phyloP scores from a whole-genome alignment of 768 basidiomycete species.

The Zangia roseola region DNA sequence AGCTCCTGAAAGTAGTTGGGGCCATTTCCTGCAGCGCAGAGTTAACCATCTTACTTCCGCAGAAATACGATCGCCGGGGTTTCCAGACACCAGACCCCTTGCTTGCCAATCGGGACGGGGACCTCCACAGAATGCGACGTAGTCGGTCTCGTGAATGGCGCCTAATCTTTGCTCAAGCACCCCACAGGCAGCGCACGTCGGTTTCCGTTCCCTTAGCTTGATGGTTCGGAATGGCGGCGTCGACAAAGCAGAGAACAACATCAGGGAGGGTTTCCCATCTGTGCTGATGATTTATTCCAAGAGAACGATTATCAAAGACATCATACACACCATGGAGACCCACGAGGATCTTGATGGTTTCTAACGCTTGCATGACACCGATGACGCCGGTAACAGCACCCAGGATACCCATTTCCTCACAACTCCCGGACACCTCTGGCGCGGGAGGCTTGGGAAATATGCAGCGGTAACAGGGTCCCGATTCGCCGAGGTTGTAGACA shows the following conservation, averaged over 20 bases:
- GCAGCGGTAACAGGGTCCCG: slow-evolving; percentile 92
- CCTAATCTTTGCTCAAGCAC: slow-evolving; percentile 41
- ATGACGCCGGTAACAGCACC: slow-evolving; percentile 89
- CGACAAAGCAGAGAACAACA: slow-evolving; percentile 73
- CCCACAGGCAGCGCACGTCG: slow-evolving; percentile 77
- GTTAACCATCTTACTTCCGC: slow-evolving; percentile 38
- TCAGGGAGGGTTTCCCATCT: slow-evolving; percentile 64
- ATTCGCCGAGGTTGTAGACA: slow-evolving; percentile 63
- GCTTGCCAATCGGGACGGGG: slow-evolving; percentile 62
- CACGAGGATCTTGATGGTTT: slow-evolving; percentile 76
- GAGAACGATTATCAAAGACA: neutral
- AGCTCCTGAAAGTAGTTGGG: slow-evolving; percentile 44
- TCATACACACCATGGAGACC: slow-evolving; percentile 57
- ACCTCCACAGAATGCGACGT: slow-evolving; percentile 86
- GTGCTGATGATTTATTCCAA: slow-evolving; percentile 6
- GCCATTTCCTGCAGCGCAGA: neutral
- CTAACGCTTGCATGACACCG: slow-evolving; percentile 85
- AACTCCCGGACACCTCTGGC: slow-evolving; percentile 63
- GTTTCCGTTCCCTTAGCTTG: slow-evolving; percentile 71
- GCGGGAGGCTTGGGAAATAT: slow-evolving; percentile 82
- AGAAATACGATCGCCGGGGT: slow-evolving; percentile 41
- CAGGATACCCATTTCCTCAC: slow-evolving; percentile 86
- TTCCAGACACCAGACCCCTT: slow-evolving; percentile 46
- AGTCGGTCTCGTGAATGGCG: slow-evolving; percentile 61
- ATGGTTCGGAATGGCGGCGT: slow-evolving; percentile 76